Percentiles rank a stretch among this genome's conserved stretches.
These are phyloP conservation scores for Aaosphaeria pasadenensis DNA, from an alignment of 2,329 filamentous ascomycete species.

Conservation along the genomic window DNA sequence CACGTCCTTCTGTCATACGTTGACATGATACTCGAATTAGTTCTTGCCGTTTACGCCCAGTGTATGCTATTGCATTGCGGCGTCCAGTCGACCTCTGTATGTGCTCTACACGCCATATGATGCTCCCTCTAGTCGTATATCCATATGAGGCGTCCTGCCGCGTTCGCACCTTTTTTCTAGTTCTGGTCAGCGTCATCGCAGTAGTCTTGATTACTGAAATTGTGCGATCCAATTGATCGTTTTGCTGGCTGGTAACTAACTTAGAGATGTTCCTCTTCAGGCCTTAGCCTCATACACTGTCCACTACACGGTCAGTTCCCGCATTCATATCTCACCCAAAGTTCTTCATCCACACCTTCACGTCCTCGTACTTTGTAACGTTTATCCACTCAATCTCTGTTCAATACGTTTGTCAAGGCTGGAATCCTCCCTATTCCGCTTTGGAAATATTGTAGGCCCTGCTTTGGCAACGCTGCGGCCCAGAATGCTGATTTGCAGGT, in stretches of 20 bases:
- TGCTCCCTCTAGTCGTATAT: slow-evolving; percentile 1
- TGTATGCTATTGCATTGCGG: not conserved
- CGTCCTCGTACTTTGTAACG: not conserved
- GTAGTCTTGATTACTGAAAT: not conserved
- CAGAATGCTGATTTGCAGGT: not conserved
- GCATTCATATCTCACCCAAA: not conserved
- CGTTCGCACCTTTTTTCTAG: slow-evolving; percentile 4
- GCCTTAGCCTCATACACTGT: slow-evolving; percentile 1
- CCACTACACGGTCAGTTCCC: not conserved
- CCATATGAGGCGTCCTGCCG: slow-evolving; percentile 1
- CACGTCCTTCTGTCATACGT: not conserved
- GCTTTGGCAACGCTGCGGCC: not conserved
- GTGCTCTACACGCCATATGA: not conserved
- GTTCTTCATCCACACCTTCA: not conserved
- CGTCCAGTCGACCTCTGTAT: not conserved
- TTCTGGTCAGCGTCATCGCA: slow-evolving; percentile 5
- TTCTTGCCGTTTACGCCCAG: not conserved
- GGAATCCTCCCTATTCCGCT: too few relatives aligned
- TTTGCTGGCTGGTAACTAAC: not conserved
- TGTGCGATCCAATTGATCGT: slow-evolving; percentile 1
- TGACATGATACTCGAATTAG: not conserved
- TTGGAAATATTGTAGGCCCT: too few relatives aligned
- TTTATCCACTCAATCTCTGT: too few relatives aligned
- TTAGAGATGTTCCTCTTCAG: not conserved
- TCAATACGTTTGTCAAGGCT: too few relatives aligned